Base-by-base conservation (phyloP, 2,329 filamentous ascomycete species). In the Colletotrichum euphorbiae region DNA sequence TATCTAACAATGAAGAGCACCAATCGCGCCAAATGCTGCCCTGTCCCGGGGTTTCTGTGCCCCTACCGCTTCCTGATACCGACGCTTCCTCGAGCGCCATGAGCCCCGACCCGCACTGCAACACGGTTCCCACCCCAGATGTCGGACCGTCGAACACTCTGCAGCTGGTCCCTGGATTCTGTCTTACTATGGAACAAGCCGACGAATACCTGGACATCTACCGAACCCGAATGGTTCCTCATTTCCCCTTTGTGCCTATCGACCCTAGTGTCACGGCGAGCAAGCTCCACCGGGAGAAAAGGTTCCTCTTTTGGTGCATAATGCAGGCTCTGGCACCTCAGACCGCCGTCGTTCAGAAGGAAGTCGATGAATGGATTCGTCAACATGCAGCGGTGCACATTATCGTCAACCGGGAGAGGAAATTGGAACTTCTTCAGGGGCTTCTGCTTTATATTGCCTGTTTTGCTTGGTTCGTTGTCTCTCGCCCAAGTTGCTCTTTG, bases 241-340 rank as follows among this genome's bases (percentile, higher is more conserved):
- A 75, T 40, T 82, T 78, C 6, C 81, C 81, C 0, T 83, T 83
- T 61, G 74, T 82, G 1, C 75, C 78, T 1, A 63, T 83, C 1
- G 64, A 74, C 0, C 45, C 62, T 0, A 38, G 64, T 3, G 51
- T 75, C 0, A 73, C 74, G 2, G 75, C 79, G 0, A 70, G 72
- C 3, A 73, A 77, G 0, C 62, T 83, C n/a, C 76, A 77, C 48
- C 57, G 71, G 1, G 69, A 72, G n/a, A 73, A 76, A 6, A 76
- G 75, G 0, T 73, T 81, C 15, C 65, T 83, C 0, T 82, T 83
- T 56, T 80, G 78, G 71, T 76, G 76, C 1, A 73, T 83, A 43
- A 73, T 82, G 43, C 75, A 77, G 4, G 72, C 75, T 0, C 74
- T 77, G 0, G 72, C 77, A 3, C 79, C 80, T 0, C 73, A 80